Conservation (phyloP, 371 early-diverging fungal species). For the Pancytospora philotis region DNA sequence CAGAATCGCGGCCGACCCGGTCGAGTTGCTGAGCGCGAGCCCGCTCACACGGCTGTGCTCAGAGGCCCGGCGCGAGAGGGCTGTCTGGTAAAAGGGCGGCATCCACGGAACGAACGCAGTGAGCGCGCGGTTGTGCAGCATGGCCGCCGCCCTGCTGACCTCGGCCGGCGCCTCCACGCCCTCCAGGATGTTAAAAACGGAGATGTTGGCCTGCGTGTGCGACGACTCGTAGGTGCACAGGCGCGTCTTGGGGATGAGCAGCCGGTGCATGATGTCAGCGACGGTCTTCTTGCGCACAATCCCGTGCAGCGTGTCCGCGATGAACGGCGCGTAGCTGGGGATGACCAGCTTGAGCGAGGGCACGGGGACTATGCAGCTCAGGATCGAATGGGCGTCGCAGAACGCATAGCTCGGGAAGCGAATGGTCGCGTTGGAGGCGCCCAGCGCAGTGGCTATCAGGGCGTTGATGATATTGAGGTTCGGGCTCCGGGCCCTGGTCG, state of each 20-base stretch:
- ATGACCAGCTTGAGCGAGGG: slow-evolving; percentile 86
- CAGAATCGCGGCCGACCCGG: slow-evolving; percentile 73
- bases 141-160: slow-evolving; percentile 80
- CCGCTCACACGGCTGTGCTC: slow-evolving; percentile 84
- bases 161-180: slow-evolving; percentile 31
- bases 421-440: slow-evolving; percentile 86
- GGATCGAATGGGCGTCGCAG: slow-evolving; percentile 82
- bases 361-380: slow-evolving; percentile 82
- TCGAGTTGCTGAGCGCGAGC: slow-evolving; percentile 89
- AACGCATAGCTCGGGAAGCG: slow-evolving; percentile 97
- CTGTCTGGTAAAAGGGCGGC: slow-evolving; percentile 72
- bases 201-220: slow-evolving; percentile 53
- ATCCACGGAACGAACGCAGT: slow-evolving; percentile 97
- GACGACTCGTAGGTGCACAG: slow-evolving; percentile 48
- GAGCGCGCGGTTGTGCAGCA: slow-evolving; percentile 78
- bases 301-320: slow-evolving; percentile 54
- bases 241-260: slow-evolving; percentile 57
- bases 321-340: slow-evolving; percentile 90
- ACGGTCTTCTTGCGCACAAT: slow-evolving; percentile 48
- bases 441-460: slow-evolving; percentile 82
- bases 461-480: slow-evolving; percentile 71
- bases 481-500: slow-evolving; percentile 76
- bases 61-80: slow-evolving; percentile 61
- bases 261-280: slow-evolving; percentile 51
- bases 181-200: slow-evolving; percentile 71